A percentile compares a stretch with the other conserved stretches of the same genome.
These are phyloP conservation scores for Neocatenulostroma microsporum DNA, from an alignment of 2,329 filamentous ascomycete species.

Conservation along the genomic window DNA sequence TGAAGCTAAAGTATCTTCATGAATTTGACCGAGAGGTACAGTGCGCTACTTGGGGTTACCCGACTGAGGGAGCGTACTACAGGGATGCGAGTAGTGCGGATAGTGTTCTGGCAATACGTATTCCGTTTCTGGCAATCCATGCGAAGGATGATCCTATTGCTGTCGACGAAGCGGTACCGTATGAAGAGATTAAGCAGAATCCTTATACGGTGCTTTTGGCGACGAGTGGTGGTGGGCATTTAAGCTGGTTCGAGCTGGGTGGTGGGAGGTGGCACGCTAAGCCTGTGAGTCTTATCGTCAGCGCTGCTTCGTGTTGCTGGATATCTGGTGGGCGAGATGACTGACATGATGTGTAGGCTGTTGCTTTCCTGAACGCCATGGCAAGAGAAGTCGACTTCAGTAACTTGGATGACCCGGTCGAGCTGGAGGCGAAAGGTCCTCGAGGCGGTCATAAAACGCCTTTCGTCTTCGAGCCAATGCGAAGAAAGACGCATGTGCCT, in stretches of 20 bases:
- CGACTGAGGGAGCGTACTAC: conserved; percentile 86
- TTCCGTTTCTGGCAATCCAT: conserved; percentile 78
- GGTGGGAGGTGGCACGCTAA: conserved; percentile 81
- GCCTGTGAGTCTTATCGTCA: conserved; percentile 63
- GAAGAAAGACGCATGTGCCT: conserved; percentile 56
- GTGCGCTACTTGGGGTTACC: conserved; percentile 51
- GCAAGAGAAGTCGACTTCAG: conserved; percentile 56
- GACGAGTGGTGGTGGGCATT: conserved; percentile 80
- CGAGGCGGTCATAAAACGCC: conserved; percentile 26
- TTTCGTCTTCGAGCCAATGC: conserved; percentile 57
- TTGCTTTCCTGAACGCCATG: conserved; percentile 55
- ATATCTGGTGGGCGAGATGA: no score
- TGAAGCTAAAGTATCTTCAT: conserved; percentile 65
- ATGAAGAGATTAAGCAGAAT: conserved; percentile 71
- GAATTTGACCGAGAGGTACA: conserved; percentile 73
- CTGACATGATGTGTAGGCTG: conserved; percentile 34
- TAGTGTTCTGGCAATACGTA: conserved; percentile 65
- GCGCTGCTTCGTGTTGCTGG: no score
- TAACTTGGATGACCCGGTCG: conserved; percentile 20
- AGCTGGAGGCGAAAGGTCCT: conserved; percentile 15
- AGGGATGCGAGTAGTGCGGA: conserved; percentile 83
- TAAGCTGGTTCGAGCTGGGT: conserved; percentile 83
- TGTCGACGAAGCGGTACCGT: conserved; percentile 67
- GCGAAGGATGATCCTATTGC: conserved; percentile 92
- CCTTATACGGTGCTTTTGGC: conserved; percentile 80